Conservation (phyloP, 1,139 yeast species). For the Yamadazyma mexicana region DNA sequence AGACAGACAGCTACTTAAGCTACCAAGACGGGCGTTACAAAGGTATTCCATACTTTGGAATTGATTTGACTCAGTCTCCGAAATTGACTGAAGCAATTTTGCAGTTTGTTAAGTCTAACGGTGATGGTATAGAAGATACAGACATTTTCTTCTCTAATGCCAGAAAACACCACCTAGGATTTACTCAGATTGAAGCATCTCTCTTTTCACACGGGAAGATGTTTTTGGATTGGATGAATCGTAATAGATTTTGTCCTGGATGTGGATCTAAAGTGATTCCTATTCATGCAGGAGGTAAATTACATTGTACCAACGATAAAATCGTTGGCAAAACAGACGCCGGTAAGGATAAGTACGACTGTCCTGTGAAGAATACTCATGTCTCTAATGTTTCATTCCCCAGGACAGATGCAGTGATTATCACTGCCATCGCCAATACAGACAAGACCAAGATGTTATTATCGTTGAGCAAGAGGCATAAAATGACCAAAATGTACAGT, state of each 20-base stretch:
- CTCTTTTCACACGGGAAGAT: slow-evolving; percentile 78
- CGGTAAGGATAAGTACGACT: slow-evolving; percentile 28
- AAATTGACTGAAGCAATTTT: slow-evolving; percentile 24
- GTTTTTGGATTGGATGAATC: slow-evolving; percentile 81
- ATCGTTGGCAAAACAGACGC: slow-evolving; percentile 11
- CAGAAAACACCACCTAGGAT: slow-evolving; percentile 36
- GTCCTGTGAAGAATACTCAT: slow-evolving; percentile 55
- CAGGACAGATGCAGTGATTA: slow-evolving; percentile 85
- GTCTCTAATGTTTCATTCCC: slow-evolving; percentile 80
- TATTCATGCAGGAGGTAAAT: slow-evolving; percentile 80
- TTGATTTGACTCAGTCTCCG: slow-evolving; percentile 54
- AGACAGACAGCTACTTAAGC: slow-evolving; percentile 25
- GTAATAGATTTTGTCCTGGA: slow-evolving; percentile 82
- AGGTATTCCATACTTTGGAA: slow-evolving; percentile 78
- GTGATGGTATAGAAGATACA: slow-evolving; percentile 9
- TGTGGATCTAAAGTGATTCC: slow-evolving; percentile 76
- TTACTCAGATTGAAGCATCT: slow-evolving; percentile 54
- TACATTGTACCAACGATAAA: slow-evolving; percentile 52
- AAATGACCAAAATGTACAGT: slow-evolving; percentile 60
- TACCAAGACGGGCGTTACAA: slow-evolving; percentile 49
- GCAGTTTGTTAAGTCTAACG: slow-evolving; percentile 17
- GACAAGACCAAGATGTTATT: slow-evolving; percentile 65
- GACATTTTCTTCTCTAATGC: slow-evolving; percentile 31
- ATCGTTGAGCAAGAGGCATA: slow-evolving; percentile 63
- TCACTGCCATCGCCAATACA: slow-evolving; percentile 70